A percentile compares a stretch with the other conserved stretches of the same genome.
Evolutionary conservation across 1,284 basidiomycete species (phyloP).

Genomic region (Leccinum fallax): DNA sequence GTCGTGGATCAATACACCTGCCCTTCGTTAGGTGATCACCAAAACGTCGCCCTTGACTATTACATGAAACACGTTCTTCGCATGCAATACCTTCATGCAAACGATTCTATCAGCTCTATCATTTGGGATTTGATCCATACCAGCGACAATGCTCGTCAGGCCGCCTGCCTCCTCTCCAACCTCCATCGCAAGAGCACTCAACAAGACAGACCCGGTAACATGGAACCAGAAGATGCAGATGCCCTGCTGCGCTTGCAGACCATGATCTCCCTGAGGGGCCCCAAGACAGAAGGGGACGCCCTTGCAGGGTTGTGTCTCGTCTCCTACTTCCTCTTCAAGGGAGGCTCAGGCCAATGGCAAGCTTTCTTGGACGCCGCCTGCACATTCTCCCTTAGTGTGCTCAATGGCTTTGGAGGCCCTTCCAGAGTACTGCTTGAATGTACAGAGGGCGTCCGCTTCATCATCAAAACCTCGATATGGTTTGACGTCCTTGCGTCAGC

Average conservation of each 20-base stretch:
- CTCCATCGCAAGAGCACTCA: slow-evolving; percentile 34
- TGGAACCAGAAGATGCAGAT: slow-evolving; percentile 32
- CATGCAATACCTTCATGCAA: slow-evolving; percentile 69
- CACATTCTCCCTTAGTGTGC: slow-evolving; percentile 50
- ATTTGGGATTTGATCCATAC: slow-evolving; percentile 46
- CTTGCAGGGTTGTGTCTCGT: slow-evolving; percentile 75
- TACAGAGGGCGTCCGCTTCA: slow-evolving; percentile 56
- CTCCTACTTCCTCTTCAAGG: slow-evolving; percentile 72
- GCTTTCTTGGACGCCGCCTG: slow-evolving; percentile 62
- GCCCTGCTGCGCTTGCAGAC: slow-evolving; percentile 34
- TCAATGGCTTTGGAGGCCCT: slow-evolving; percentile 43
- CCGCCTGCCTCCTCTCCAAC: slow-evolving; percentile 52
- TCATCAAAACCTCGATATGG: slow-evolving; percentile 83
- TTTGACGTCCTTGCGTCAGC: slow-evolving; percentile 81
- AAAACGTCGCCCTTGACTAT: slow-evolving; percentile 27
- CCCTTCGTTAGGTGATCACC: slow-evolving; percentile 17
- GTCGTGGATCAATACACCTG: slow-evolving; percentile 17
- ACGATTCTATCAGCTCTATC: slow-evolving; percentile 50
- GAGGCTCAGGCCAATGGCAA: slow-evolving; percentile 70
- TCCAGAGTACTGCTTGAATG: slow-evolving; percentile 51
- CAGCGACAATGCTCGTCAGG: slow-evolving; percentile 47
- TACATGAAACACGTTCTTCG: slow-evolving; percentile 54
- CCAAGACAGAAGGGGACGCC: slow-evolving; percentile 63
- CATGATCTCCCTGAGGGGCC: slow-evolving; percentile 19
- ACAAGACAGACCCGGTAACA: slow-evolving; percentile 16